Evolutionary conservation across 345 rosid genomes (phyloP), one percentile per base, ranked within the genome.

Genomic region (Laguncularia racemosa): DNA sequence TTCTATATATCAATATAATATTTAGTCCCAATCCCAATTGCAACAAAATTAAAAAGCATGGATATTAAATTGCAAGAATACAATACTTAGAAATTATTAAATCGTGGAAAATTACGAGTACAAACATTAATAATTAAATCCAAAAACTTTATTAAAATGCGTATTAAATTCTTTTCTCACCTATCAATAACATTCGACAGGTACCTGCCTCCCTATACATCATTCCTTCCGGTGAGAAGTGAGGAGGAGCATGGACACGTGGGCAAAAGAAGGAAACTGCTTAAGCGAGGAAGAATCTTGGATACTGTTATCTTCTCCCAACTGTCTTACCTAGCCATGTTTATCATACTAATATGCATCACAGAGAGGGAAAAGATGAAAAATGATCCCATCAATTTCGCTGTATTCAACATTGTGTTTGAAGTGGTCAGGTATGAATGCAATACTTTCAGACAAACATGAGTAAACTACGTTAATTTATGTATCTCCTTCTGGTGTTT

Each of bases 311-410:
- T 62, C 5, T 44, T 78, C 14, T 71, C 77, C 12, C 70, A 59
- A n/a, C 74, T 73, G 20, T 68, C 72, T 20, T 78, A 68, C 49
- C 26, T 71, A 5, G 59, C 44, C 45, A 63, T 74, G 44, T 74
- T 74, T 10, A 21, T 71, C 51, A 60, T 78, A 17, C 26, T 71
- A 11, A 46, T 71, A 2, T 74, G 82, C 58, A 66, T 74, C 19
- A 71, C 77, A 0, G 79, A 78, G 57, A 59, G 77, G 52, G 19
- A 61, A 43, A 74, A 52, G 21, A 50, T 67, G 62, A 66, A 55
- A 26, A 17, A 64, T 20, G 83, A 78, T 52, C 77, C 77, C 19
- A 72, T 71, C 50, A 78, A 78, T 48, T 78, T 78, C 59, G 71
- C 19, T n/a, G 70, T 46, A 2, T 23, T 74, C 0, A 72, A 56